Conservation (phyloP, 441 rosid genomes). For the Pelargonium myrrhifolium region DNA sequence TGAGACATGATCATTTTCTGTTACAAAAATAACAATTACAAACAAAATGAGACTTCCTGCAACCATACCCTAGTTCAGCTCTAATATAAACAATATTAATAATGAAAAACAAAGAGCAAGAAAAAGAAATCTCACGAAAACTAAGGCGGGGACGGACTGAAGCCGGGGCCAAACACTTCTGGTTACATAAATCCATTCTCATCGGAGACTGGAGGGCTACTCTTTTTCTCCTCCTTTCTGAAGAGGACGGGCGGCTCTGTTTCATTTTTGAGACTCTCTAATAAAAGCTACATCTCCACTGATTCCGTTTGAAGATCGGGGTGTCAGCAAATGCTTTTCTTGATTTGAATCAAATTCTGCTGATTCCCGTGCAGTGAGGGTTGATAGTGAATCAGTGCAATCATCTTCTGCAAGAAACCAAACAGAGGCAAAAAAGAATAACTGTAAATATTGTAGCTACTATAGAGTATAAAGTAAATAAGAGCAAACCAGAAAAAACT, state of each 20-base stretch:
- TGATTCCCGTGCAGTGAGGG: slow-evolving; percentile 30
- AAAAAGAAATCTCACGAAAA: too few relatives aligned
- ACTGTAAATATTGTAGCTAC: background rate
- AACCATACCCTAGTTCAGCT: too few relatives aligned
- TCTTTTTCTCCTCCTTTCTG: background rate
- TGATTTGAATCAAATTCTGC: slow-evolving; percentile 29
- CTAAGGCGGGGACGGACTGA: too few relatives aligned
- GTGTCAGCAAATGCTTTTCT: slow-evolving; percentile 48
- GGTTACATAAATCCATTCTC: too few relatives aligned
- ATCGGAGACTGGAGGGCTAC: too few relatives aligned
- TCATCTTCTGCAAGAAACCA: slow-evolving; percentile 31
- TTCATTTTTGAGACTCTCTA: slow-evolving; percentile 35
- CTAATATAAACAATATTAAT: too few relatives aligned
- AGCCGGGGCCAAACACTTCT: too few relatives aligned
- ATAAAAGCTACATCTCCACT: slow-evolving; percentile 43
- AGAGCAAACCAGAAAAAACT: background rate
- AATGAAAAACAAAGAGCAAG: too few relatives aligned
- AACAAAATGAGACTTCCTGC: too few relatives aligned
- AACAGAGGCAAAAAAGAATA: slow-evolving; percentile 3
- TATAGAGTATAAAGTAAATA: background rate
- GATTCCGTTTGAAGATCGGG: slow-evolving; percentile 15
- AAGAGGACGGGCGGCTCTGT: background rate
- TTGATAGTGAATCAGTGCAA: slow-evolving; percentile 37
- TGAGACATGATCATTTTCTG: too few relatives aligned
- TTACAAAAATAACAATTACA: too few relatives aligned